A percentile compares a stretch with the other conserved stretches of the same genome.
These are phyloP conservation scores for Fusarium napiforme DNA, from an alignment of 2,329 filamentous ascomycete species.

Conservation along the genomic window DNA sequence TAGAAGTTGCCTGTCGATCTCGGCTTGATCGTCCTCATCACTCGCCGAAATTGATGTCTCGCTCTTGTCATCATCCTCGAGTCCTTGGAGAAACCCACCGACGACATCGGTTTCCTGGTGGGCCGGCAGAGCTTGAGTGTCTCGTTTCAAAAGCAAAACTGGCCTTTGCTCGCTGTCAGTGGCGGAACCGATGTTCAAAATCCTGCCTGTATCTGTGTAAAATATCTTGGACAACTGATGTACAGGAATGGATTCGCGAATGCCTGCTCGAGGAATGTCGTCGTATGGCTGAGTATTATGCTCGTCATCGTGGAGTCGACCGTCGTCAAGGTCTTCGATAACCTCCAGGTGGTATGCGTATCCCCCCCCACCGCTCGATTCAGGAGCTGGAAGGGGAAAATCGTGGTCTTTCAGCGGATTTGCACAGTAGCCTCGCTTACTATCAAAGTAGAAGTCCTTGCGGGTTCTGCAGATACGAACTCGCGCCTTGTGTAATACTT, in stretches of 20 bases:
- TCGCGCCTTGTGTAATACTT: constrained; percentile 92
- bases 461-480: constrained; percentile 81
- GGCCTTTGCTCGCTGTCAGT: constrained; percentile 60
- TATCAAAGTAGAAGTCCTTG: constrained; percentile 47
- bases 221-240: constrained; percentile 85
- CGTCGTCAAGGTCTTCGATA: constrained; percentile 79
- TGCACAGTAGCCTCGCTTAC: constrained; percentile 27
- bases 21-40: constrained; percentile 52
- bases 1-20: constrained; percentile 59
- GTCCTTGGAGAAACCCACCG: constrained; percentile 58
- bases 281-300: constrained; percentile 52
- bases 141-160: constrained; percentile 50
- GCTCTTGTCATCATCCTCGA: neutral
- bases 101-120: constrained; percentile 1
- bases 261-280: constrained; percentile 56
- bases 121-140: constrained; percentile 29
- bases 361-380: constrained; percentile 32
- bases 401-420: neutral
- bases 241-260: constrained; percentile 65
- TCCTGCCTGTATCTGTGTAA: constrained; percentile 89
- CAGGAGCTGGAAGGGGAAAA: neutral
- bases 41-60: constrained; percentile 25
- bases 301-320: constrained; percentile 61
- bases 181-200: constrained; percentile 77
- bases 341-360: constrained; percentile 86